phyloP scores from a whole-genome alignment of 805 yeast species.

The Metschnikowia colocasiae region DNA sequence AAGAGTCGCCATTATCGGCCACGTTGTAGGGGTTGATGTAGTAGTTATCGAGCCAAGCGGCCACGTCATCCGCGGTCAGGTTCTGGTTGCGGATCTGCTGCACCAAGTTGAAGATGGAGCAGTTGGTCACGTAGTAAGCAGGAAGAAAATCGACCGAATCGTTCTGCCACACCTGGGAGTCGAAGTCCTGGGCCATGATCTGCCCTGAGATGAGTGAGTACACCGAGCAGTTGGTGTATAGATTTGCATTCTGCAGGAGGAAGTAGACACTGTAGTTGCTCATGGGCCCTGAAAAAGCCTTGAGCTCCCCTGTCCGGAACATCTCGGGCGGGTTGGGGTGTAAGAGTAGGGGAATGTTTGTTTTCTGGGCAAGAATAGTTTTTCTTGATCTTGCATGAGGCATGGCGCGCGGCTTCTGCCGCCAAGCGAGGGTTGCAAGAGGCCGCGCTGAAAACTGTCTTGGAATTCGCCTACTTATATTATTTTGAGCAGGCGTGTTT shows the following conservation, averaged over 20 bases:
- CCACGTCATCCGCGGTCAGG: constrained; percentile 10
- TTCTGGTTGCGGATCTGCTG: constrained; percentile 28
- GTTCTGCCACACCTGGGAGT: constrained; percentile 14
- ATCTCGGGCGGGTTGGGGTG: not conserved
- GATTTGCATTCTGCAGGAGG: constrained; percentile 29
- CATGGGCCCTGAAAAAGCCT: constrained; percentile 9
- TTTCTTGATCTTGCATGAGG: constrained; percentile 9
- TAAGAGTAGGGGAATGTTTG: not conserved
- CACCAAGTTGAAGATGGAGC: constrained; percentile 29
- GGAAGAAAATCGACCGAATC: constrained; percentile 28
- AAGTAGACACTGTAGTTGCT: constrained; percentile 19
- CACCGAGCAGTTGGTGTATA: constrained; percentile 32
- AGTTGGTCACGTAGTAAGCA: constrained; percentile 47
- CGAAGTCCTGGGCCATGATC: constrained; percentile 22
- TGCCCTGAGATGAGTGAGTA: constrained; percentile 36
- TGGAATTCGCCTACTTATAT: too few relatives aligned
- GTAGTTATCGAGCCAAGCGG: constrained; percentile 13
- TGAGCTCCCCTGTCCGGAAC: not conserved
- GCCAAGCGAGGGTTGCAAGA: not conserved
- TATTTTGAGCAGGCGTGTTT: too few relatives aligned
- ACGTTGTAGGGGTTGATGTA: constrained; percentile 24
- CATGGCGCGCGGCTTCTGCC: not conserved
- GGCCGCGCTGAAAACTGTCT: not conserved
- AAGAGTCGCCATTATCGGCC: constrained; percentile 38
- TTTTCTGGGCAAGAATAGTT: not conserved